These are phyloP conservation scores for Yarrowia phangngaensis DNA, from an alignment of 805 yeast species.

Conservation along the genomic window DNA sequence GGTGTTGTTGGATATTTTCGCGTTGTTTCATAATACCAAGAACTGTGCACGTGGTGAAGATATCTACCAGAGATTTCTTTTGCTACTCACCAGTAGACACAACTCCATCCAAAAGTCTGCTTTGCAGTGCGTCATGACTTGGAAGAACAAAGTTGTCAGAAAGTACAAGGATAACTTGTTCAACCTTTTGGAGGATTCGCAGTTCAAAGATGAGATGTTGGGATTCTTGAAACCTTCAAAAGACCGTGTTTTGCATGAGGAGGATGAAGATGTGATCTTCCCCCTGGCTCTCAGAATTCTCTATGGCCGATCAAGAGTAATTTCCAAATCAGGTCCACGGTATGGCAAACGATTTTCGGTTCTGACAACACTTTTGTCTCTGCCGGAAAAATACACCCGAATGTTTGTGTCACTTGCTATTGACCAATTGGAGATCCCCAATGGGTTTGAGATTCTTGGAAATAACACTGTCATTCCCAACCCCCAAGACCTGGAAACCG, in stretches of 20 bases:
- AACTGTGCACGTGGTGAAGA: slow-evolving; percentile 51
- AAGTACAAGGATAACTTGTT: slow-evolving; percentile 70
- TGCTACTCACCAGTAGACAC: slow-evolving; percentile 58
- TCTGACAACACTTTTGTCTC: slow-evolving; percentile 37
- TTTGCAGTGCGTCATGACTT: slow-evolving; percentile 62
- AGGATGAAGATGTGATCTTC: slow-evolving; percentile 59
- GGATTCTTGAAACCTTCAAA: slow-evolving; percentile 55
- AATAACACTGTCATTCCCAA: background rate
- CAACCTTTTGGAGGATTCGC: slow-evolving; percentile 73
- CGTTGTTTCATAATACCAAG: slow-evolving; percentile 61
- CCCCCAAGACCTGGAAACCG: background rate
- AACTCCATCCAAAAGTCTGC: slow-evolving; percentile 68
- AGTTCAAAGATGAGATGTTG: slow-evolving; percentile 80
- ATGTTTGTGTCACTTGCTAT: slow-evolving; percentile 63
- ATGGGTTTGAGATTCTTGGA: background rate
- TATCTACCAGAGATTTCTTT: slow-evolving; percentile 52
- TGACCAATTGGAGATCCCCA: slow-evolving; percentile 45
- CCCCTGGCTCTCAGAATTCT: slow-evolving; percentile 72
- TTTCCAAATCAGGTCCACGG: slow-evolving; percentile 56
- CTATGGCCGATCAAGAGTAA: slow-evolving; percentile 79
- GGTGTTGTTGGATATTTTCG: slow-evolving; percentile 55
- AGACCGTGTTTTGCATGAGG: slow-evolving; percentile 49
- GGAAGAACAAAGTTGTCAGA: slow-evolving; percentile 53
- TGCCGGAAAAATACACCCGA: slow-evolving; percentile 45
- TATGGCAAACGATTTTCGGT: slow-evolving; percentile 54